Conservation (phyloP, 2,329 filamentous ascomycete genomes). For the Aspergillus pseudonomiae region DNA sequence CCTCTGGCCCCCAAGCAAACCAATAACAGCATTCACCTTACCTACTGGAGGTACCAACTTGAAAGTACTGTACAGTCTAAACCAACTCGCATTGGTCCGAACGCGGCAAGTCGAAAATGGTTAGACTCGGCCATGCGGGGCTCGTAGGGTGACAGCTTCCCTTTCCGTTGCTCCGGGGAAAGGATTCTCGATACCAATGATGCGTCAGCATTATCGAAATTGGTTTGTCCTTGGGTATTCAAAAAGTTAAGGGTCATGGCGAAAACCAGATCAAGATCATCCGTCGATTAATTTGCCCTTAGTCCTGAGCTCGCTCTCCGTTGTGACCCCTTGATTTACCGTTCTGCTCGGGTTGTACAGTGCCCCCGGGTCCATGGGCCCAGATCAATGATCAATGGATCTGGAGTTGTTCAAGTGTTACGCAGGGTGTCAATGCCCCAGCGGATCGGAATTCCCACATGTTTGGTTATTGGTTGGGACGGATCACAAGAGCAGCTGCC, state of each 20-base stretch:
- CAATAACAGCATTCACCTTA: background rate
- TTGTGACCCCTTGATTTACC: background rate
- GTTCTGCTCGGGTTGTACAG: background rate
- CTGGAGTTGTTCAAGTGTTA: background rate
- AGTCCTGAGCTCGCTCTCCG: background rate
- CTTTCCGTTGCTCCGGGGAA: constrained; percentile 43
- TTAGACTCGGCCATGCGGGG: constrained; percentile 40
- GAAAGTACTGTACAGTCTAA: background rate
- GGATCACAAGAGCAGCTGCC: constrained; percentile 19
- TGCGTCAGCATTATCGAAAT: constrained; percentile 9
- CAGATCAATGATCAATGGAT: background rate
- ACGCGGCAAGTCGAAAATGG: constrained; percentile 16
- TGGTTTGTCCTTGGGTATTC: background rate
- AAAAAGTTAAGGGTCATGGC: background rate
- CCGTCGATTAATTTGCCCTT: background rate
- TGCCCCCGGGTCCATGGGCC: background rate
- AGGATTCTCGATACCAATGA: constrained; percentile 6
- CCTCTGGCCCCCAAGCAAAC: background rate
- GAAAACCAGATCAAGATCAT: background rate
- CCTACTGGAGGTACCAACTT: too few species aligned
- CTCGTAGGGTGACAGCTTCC: constrained; percentile 17
- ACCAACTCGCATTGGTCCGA: constrained; percentile 11
- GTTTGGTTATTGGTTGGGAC: constrained; percentile 4
- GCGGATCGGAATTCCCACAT: background rate
- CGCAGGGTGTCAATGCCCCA: background rate